Percentiles rank a stretch among this genome's conserved stretches.
These are phyloP conservation scores for Flaveria brownii DNA, from an alignment of 129 eudicot species.

Conservation along the genomic window DNA sequence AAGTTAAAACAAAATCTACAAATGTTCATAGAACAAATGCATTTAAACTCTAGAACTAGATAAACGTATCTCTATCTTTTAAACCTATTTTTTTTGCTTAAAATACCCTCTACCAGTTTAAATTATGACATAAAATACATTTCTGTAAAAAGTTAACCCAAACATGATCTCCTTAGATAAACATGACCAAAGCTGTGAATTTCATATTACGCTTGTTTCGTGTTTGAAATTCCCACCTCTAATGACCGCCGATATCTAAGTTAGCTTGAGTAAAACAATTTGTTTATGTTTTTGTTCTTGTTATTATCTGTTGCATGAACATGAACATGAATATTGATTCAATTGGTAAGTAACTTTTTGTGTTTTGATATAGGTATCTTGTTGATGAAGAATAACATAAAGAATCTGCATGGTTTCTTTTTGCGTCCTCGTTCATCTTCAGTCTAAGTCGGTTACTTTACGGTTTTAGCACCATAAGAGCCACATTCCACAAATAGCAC, in stretches of 20 bases:
- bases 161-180: not conserved
- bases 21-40: not conserved
- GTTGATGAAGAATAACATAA: constrained; percentile 9
- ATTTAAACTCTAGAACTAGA: not conserved
- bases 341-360: not conserved
- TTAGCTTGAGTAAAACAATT: not conserved
- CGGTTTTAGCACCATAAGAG: not conserved
- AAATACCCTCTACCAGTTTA: not conserved
- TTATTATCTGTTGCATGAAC: not conserved
- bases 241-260: not conserved
- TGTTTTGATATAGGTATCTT: not conserved
- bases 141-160: not conserved
- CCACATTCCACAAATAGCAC: constrained; percentile 4
- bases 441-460: not conserved
- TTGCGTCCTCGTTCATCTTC: not conserved
- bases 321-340: constrained; percentile 9
- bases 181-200: not conserved
- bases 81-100: not conserved
- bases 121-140: not conserved
- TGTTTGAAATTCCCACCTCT: not conserved
- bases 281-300: not conserved
- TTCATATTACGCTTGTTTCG: not conserved
- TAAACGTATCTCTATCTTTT: not conserved
- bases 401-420: not conserved
- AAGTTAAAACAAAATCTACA: not conserved